These are phyloP conservation scores for Leccinum subgranulosum DNA, from an alignment of 768 basidiomycete species.

Conservation along the genomic window DNA sequence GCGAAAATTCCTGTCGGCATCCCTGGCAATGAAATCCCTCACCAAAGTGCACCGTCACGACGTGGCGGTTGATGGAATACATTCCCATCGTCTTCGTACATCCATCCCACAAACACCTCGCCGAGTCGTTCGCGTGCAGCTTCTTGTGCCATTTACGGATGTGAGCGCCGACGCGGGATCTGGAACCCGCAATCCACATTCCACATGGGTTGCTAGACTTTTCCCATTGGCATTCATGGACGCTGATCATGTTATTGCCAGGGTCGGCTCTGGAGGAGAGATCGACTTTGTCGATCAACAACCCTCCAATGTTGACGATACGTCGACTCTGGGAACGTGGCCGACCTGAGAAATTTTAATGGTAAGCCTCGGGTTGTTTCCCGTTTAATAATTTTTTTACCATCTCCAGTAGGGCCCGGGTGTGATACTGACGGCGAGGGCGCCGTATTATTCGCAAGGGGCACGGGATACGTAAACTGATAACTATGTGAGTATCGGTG, in stretches of 20 bases:
- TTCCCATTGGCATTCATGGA: constrained; percentile 11
- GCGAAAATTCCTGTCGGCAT: constrained; percentile 1
- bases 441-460: too few relatives aligned
- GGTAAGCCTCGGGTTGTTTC: not conserved
- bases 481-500: too few relatives aligned
- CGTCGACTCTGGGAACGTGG: not conserved
- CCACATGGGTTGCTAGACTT: not conserved
- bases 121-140: not conserved
- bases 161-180: constrained; percentile 1
- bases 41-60: constrained; percentile 4
- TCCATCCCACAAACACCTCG: constrained; percentile 5
- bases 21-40: constrained; percentile 6
- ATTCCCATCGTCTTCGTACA: constrained; percentile 1
- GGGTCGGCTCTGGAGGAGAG: not conserved
- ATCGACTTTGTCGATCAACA: constrained; percentile 6
- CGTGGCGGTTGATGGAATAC: constrained; percentile 8
- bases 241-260: not conserved
- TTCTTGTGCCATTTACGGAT: constrained; percentile 8
- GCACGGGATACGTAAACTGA: too few relatives aligned
- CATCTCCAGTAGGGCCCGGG: too few relatives aligned
- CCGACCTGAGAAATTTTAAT: not conserved
- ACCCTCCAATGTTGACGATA: not conserved
- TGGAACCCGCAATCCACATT: constrained; percentile 11
- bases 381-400: too few relatives aligned
- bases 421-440: too few relatives aligned